Evolutionary conservation across 163 green algal genomes (phyloP).

Genomic region (Scenedesmus sp.): DNA sequence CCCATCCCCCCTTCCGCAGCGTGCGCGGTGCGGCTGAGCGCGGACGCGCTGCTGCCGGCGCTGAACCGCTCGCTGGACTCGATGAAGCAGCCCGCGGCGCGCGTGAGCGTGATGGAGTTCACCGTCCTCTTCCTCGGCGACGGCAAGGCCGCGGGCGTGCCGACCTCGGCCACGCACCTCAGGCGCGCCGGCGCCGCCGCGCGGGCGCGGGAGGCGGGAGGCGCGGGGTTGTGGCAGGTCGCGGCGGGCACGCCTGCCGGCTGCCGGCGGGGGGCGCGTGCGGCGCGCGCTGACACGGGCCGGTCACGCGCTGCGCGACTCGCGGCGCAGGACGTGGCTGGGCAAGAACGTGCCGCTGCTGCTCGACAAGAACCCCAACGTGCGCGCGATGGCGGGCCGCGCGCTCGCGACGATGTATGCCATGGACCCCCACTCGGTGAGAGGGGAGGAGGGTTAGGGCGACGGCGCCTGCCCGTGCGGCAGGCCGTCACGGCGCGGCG

Average conservation of each 20-base stretch:
- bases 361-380: constrained; percentile 68
- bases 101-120: constrained; percentile 52
- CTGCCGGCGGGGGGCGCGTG: too few species aligned
- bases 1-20: too few species aligned
- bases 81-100: constrained; percentile 48
- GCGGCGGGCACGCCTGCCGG: background rate
- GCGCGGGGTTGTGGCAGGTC: background rate
- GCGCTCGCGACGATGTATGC: constrained; percentile 32
- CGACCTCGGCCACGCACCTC: constrained; percentile 19
- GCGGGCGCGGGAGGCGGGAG: too few species aligned
- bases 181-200: constrained; percentile 4
- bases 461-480: background rate
- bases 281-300: background rate
- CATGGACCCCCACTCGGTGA: constrained; percentile 33
- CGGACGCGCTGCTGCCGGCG: constrained; percentile 44
- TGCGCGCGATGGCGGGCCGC: constrained; percentile 50
- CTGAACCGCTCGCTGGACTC: constrained; percentile 45
- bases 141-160: constrained; percentile 27
- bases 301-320: background rate
- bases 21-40: constrained; percentile 20
- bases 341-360: constrained; percentile 44
- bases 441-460: background rate
- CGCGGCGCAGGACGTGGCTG: constrained; percentile 59
- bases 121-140: constrained; percentile 38
- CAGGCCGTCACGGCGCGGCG: too few species aligned